A percentile compares a stretch with the other conserved stretches of the same genome.
Evolutionary conservation across 495 filamentous ascomycete species (phyloP).

Genomic region (Xylaria nigripes): DNA sequence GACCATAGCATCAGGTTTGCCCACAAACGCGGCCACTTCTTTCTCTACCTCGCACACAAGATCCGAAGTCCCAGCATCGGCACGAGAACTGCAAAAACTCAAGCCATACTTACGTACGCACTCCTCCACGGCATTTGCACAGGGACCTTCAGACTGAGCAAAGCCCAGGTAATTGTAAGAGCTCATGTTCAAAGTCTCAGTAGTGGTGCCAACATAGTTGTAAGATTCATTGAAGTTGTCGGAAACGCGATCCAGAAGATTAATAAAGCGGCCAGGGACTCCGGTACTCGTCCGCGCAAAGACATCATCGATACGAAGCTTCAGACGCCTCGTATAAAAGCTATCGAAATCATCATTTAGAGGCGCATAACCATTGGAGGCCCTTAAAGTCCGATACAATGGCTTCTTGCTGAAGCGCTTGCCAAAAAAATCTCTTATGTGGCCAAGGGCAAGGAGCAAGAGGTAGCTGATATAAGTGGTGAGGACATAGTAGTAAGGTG

Average conservation of each 20-base stretch:
- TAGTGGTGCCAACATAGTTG: constrained; percentile 76
- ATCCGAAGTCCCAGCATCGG: constrained; percentile 80
- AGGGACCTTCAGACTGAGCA: constrained; percentile 94
- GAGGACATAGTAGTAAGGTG: constrained; percentile 90
- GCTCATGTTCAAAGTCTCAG: constrained; percentile 96
- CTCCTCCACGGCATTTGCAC: constrained; percentile 88
- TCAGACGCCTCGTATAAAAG: constrained; percentile 89
- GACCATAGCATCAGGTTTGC: constrained; percentile 88
- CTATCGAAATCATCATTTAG: constrained; percentile 98
- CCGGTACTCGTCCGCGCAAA: constrained; percentile 87
- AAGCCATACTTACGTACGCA: constrained; percentile 76
- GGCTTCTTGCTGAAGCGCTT: constrained; percentile 79
- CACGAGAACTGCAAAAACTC: constrained; percentile 67
- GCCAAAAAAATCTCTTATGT: constrained; percentile 95
- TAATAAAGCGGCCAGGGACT: constrained; percentile 90
- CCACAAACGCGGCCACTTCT: constrained; percentile 80
- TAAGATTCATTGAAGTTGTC: constrained; percentile 85
- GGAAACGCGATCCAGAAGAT: constrained; percentile 76
- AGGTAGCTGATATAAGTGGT: constrained; percentile 97
- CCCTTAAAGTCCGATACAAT: constrained; percentile 74
- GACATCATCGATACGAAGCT: constrained; percentile 92
- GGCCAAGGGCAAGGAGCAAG: constrained; percentile 89
- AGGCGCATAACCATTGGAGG: constrained; percentile 84
- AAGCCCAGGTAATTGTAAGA: constrained; percentile 99
- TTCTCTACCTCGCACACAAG: constrained; percentile 82